Percentiles rank a stretch among this genome's conserved stretches.
phyloP scores from a whole-genome alignment of 2,329 filamentous ascomycete species.

The Penicillium sp. region DNA sequence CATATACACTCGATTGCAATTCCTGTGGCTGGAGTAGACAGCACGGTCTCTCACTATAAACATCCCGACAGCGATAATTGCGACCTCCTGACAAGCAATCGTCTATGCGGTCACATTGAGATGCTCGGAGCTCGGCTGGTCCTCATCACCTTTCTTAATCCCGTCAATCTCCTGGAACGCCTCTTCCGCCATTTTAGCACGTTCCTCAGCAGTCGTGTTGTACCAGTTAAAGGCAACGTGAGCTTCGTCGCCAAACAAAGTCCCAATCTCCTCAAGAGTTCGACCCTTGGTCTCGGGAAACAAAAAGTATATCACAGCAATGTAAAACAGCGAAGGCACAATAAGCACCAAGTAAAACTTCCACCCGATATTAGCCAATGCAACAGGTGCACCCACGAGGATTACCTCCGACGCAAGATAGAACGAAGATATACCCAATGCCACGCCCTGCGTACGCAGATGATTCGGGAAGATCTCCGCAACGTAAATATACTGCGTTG shows the following conservation, averaged over 20 bases:
- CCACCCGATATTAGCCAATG: conserved; percentile 32
- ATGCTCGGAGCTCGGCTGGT: not conserved
- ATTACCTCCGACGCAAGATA: conserved; percentile 37
- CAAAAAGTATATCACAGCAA: conserved; percentile 32
- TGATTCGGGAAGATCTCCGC: conserved; percentile 43
- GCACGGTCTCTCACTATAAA: no score
- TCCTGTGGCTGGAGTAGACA: no score
- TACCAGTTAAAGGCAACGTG: conserved; percentile 10
- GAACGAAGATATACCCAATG: conserved; percentile 34
- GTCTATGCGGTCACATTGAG: not conserved
- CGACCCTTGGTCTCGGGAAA: conserved; percentile 38
- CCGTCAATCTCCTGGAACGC: not conserved
- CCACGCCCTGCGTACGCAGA: conserved; percentile 37
- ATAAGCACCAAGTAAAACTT: conserved; percentile 40
- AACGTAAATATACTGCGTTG: conserved; percentile 43
- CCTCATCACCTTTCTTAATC: not conserved
- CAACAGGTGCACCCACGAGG: conserved; percentile 33
- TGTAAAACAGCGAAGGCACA: conserved; percentile 30
- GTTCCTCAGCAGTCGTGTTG: conserved; percentile 6
- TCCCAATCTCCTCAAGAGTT: conserved; percentile 36
- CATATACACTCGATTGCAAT: no score
- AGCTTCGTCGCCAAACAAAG: conserved; percentile 32
- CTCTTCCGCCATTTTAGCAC: conserved; percentile 5
- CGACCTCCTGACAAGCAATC: not conserved
- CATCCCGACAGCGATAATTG: no score